These are phyloP conservation scores for Colletotrichum sp. DNA, from an alignment of 2,329 filamentous ascomycete species.

Conservation along the genomic window DNA sequence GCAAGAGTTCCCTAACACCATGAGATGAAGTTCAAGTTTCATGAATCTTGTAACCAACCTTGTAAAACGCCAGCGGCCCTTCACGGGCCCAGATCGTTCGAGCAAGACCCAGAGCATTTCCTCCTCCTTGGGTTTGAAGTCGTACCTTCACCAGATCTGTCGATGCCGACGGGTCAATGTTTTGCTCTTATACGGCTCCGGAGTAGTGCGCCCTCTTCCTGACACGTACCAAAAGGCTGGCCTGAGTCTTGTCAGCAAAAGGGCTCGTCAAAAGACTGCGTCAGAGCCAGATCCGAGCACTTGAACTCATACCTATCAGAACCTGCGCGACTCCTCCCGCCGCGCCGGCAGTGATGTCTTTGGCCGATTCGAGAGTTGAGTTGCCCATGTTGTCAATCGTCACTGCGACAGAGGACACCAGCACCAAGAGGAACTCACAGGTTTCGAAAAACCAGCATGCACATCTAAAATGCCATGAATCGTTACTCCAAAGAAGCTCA, in stretches of 20 bases:
- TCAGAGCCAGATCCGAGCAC: not conserved
- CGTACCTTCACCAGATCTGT: not conserved
- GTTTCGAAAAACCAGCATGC: not conserved
- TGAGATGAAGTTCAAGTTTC: not conserved
- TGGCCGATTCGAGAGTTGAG: not conserved
- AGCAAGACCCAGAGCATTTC: not conserved
- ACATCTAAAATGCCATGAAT: not conserved
- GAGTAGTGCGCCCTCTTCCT: not conserved
- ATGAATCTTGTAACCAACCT: not conserved
- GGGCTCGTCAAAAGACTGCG: accelerated
- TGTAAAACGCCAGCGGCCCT: not conserved
- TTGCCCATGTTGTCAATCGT: not conserved
- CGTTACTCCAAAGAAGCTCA: not conserved
- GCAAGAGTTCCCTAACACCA: not conserved
- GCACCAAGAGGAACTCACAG: not conserved
- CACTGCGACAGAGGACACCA: not conserved
- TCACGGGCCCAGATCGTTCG: not conserved
- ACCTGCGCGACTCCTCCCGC: not conserved
- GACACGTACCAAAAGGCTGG: not conserved
- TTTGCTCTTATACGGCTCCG: not conserved
- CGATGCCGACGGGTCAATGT: not conserved
- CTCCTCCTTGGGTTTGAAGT: not conserved
- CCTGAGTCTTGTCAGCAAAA: not conserved
- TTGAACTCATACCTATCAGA: not conserved
- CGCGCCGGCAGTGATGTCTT: not conserved